Base-by-base conservation (phyloP, 2,329 filamentous ascomycete species). In the Pestalotiopsis sp. region DNA sequence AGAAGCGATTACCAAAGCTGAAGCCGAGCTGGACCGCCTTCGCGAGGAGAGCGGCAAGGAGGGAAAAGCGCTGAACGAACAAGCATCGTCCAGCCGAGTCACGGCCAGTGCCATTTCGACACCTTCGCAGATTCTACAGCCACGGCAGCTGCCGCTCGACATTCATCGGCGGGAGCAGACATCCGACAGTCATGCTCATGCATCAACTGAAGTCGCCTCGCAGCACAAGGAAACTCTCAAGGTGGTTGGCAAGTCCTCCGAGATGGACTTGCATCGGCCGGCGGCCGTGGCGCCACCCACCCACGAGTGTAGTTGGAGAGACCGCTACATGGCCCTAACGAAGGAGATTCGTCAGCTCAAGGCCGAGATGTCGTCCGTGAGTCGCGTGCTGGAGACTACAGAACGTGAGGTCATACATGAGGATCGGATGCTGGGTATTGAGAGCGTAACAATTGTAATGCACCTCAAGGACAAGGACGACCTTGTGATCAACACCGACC, bases 391-490 rank as follows among this genome's bases (percentile, higher is more conserved):
- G n/a, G 24, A 52, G 2, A 58, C 58, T 22, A 22, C 44, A 6
- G 61, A 20, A 3, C 65, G 40, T 26, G 44, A 39, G 3, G 30
- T 26, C 20, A 44, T 13, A 22, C 70, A 75, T 24, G 72, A 74
- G 7, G 77, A 78, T 44, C 78, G 78, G 17, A 79, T 82, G 26
- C 70, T 82, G 59, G 81, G 80, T 17, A 81, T 86, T 38, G 79
- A 84, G 68, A 84, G 84, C 11, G 73, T 86, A 64, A 86, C 84
- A 5, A 82, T 86, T 68, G 81, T 86, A 60, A 77, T 87, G 74
- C 85, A 86, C 74, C 75, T 84, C 71, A 82, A 75, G 71, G 80
- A 81, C 58, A 83, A 80, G 74, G 83, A 86, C 61, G 84, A 87
- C 69, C 71, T 87, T 72, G 80, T 86, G 60, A 83, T 87, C 71